phyloP scores from a whole-genome alignment of 2,329 filamentous ascomycete species.

The Sclerotinia trifoliorum region DNA sequence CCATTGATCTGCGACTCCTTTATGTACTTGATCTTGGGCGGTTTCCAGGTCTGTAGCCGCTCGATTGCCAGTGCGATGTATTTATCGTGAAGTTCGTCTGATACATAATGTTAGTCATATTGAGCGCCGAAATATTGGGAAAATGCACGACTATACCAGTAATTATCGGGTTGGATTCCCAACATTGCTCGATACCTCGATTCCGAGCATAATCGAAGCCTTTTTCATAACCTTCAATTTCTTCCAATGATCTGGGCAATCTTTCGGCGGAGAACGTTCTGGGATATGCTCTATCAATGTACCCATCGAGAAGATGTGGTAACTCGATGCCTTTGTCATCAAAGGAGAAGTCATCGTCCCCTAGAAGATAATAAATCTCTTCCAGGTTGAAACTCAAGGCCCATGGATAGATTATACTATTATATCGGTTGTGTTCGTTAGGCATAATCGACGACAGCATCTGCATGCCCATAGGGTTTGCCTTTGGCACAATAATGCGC shows the following conservation, averaged over 20 bases:
- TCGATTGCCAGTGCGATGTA: not conserved
- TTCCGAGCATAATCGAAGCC: not conserved
- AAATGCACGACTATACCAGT: not conserved
- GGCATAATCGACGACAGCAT: not conserved
- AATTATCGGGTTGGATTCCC: not conserved
- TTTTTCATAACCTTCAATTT: not conserved
- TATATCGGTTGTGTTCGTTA: not conserved
- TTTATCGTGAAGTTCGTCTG: not conserved
- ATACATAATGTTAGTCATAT: not conserved
- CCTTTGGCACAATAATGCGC: not conserved
- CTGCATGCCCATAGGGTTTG: too few relatives aligned
- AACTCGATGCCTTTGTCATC: not conserved
- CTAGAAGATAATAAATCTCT: not conserved
- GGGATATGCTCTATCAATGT: not conserved
- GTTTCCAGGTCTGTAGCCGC: not conserved
- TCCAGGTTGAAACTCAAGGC: not conserved
- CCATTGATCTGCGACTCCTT: not conserved
- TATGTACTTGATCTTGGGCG: not conserved
- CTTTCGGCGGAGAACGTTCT: too few relatives aligned
- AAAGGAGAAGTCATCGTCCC: not conserved
- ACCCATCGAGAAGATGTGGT: not conserved
- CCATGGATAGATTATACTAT: not conserved
- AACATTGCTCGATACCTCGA: not conserved
- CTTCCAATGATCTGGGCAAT: not conserved
- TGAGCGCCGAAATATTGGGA: not conserved